These are phyloP conservation scores for Verticillium isaacii DNA, from an alignment of 2,329 filamentous ascomycete species.

Conservation along the genomic window DNA sequence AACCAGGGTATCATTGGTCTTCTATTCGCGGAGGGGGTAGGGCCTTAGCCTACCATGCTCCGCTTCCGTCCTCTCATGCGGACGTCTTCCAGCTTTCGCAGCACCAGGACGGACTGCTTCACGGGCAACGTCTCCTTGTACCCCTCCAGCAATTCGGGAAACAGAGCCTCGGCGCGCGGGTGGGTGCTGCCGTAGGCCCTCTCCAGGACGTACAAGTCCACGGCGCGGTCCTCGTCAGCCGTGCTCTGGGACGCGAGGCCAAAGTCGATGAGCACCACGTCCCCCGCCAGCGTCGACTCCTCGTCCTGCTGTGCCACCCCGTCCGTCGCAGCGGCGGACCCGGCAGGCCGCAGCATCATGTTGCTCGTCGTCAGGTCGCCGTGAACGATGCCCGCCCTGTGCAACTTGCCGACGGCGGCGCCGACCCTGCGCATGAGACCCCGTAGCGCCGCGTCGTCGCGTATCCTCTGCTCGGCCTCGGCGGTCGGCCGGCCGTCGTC, in stretches of 20 bases:
- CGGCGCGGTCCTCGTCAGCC: conserved; percentile 88
- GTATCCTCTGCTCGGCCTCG: conserved; percentile 18
- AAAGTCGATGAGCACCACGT: conserved; percentile 91
- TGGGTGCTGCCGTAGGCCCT: conserved; percentile 93
- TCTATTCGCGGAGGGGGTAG: conserved; percentile 13
- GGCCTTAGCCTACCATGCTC: conserved; percentile 79
- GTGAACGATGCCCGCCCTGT: conserved; percentile 82
- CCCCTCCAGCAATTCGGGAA: conserved; percentile 65
- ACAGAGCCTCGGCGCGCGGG: conserved; percentile 75
- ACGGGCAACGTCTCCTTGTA: conserved; percentile 62
- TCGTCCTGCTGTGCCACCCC: conserved; percentile 10
- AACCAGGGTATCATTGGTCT: conserved; percentile 9
- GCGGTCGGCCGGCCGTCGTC: neutral
- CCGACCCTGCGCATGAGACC: conserved; percentile 69
- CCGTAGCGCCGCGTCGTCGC: conserved; percentile 45
- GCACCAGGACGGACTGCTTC: conserved; percentile 67
- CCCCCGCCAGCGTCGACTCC: conserved; percentile 50
- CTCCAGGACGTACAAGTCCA: conserved; percentile 94
- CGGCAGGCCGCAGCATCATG: conserved; percentile 67
- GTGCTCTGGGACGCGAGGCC: conserved; percentile 78
- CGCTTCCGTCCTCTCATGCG: conserved; percentile 91
- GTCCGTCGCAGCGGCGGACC: conserved; percentile 11
- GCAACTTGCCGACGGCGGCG: conserved; percentile 66
- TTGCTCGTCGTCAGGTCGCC: conserved; percentile 97
- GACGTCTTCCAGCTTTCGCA: conserved; percentile 86